Evolutionary conservation across 2,329 filamentous ascomycete species (phyloP), one percentile per base, ranked within the genome.

Genomic region (Dothideomycetes sp.): DNA sequence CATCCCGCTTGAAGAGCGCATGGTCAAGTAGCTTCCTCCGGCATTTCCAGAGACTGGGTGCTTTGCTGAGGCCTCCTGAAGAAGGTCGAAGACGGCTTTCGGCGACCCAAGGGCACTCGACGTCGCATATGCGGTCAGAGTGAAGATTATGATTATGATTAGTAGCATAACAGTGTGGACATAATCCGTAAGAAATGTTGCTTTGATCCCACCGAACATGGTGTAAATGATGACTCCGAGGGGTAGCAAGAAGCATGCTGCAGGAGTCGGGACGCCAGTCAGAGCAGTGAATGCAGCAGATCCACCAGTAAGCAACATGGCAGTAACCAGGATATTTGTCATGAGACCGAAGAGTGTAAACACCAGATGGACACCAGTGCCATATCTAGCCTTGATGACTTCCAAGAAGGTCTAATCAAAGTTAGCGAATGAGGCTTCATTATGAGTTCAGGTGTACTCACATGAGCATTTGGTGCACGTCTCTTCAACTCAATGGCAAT

Each of bases 391-490:
- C 4, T 58, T 58, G 32, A 70, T 63, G 34, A 71, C 68, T 46
- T 71, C 68, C 2, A 71, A 56, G 3, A 63, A 68, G 0, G 68
- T 71, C 39, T 71, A 67, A 0, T 67, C 68, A n/a, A n/a, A n/a
- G n/a, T n/a, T n/a, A n/a, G n/a, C n/a, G n/a, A n/a, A n/a, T n/a
- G n/a, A n/a, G n/a, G n/a, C n/a, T n/a, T n/a, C n/a, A n/a, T n/a
- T n/a, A n/a, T n/a, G n/a, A n/a, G n/a, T 40, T 69, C 67, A 0
- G 68, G 68, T 1, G 69, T 65, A 30, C 66, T 54, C 32, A 70
- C 58, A n/a, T n/a, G n/a, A n/a, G n/a, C n/a, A n/a, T n/a, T n/a
- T n/a, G n/a, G n/a, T n/a, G n/a, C n/a, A n/a, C n/a, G n/a, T n/a
- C n/a, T n/a, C n/a, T n/a, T n/a, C n/a, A n/a, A n/a, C n/a, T n/a